Base-by-base conservation (phyloP, 2,329 filamentous ascomycete species). In the Phyllosticta citrichinensis region DNA sequence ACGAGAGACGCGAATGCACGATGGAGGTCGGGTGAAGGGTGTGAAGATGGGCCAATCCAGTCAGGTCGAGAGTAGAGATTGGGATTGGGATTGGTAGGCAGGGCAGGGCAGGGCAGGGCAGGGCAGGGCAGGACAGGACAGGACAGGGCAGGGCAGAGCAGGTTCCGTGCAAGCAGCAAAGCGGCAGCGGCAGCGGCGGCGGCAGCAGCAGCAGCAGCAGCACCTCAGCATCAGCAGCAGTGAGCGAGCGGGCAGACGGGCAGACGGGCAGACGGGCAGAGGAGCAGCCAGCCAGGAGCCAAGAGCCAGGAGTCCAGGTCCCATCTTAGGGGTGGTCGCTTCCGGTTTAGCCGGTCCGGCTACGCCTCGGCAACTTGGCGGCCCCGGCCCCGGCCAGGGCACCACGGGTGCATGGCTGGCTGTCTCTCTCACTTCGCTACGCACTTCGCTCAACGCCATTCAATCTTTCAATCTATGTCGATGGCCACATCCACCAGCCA, bases 21-120 rank as follows among this genome's bases (percentile, higher is more conserved):
- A 60, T 52, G 58, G 53, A 53, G 51, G 5, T 60, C 40, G 40
- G 25, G 53, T 56, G 57, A 52, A 55, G 52, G 30, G 40, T 22
- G 51, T 53, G 51, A 53, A 24, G 51, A 53, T 53, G 51, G 51
- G 20, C 51, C 51, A 53, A 19, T 47, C 14, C 40, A 47, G 40
- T 40, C 40, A 47, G 14, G 40, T 47, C 17, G 40, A n/a, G 40
- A n/a, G 17, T 17, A 19, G 40, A 47, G 35, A 40, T 40, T 47
- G 40, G 40, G 40, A 47, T 40, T 40, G 35, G 35, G 12, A 40
- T 22, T 22, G 22, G 22, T 22, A 22, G 22, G 22, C 27, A 30
- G 27, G 27, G 40, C 40, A 22, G 22, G 22, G 22, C 22, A 22
- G 22, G 22, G 22, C 27, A 30, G 27, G 40, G 40, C 40, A 30